Evolutionary conservation across 192 early-diverging fungal species (phyloP), one percentile per base, ranked within the genome.

Genomic region (Linnemannia schmuckeri): DNA sequence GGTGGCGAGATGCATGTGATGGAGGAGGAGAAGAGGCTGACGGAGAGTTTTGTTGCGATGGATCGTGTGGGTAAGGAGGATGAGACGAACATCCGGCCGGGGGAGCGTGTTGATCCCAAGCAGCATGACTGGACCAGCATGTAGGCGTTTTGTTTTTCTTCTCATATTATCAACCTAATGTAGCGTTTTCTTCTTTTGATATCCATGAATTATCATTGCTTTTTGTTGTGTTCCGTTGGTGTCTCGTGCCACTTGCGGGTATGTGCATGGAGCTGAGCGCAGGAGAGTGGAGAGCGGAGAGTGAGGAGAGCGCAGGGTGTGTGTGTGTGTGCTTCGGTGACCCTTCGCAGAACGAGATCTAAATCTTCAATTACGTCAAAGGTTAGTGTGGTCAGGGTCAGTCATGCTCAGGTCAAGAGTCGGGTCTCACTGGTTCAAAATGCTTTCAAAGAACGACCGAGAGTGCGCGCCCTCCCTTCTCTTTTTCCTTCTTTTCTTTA

Each of bases 41-140:
- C 83, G n/a, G 52, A 76, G 38, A 57, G 77, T 3, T 85, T 66
- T 37, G 20, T 85, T 1, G 57, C 12, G 41, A 18, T 77, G 17
- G 76, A 77, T 13, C 35, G 41, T 0, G 38, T 77, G 18, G 63
- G 38, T 1, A 66, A 69, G 18, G 38, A 69, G 30, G 76, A 68
- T 8, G 37, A 37, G n/a, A 2, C 4, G n/a, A 22, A 15, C 12
- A 68, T 77, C 42, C 5, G 17, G 61, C 1, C 30, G 18, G 76
- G 76, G 13, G 30, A 77, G 41, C 0, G 10, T 69, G 61, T 69
- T 44, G 76, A 77, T 30, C 38, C 76, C 40, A 77, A 69, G 76
- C 27, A 13, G 27, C 40, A 77, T 27, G 61, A 69, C n/a, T 77
- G 63, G 76, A 18, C 57, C 8, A 7, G 24, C 9, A 30, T 77